Percentiles rank a stretch among this genome's conserved stretches.
Evolutionary conservation across 768 basidiomycete genomes (phyloP).

Genomic region (Suillus clintonianus): DNA sequence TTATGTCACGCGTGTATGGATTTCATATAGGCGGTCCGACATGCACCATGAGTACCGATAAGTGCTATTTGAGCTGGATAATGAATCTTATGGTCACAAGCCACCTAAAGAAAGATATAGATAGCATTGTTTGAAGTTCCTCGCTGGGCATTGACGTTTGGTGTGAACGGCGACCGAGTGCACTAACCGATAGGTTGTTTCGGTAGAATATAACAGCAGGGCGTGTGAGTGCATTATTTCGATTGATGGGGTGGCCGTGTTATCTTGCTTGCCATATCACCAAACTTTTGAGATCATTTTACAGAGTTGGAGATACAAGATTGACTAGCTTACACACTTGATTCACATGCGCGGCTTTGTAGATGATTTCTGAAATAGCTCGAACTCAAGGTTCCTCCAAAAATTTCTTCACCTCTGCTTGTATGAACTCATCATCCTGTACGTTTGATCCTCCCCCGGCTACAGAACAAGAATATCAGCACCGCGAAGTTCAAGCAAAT

Average conservation of each 20-base stretch:
- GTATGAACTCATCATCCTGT: conserved; percentile 45
- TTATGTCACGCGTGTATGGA: not conserved
- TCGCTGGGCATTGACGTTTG: not conserved
- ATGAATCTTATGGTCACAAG: not conserved
- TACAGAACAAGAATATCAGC: conserved; percentile 13
- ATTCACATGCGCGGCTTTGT: not conserved
- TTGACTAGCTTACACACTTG: not conserved
- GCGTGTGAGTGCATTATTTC: not conserved
- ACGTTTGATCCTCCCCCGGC: conserved; percentile 46
- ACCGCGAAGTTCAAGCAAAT: not conserved
- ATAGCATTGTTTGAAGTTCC: not conserved
- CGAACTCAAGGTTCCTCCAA: conserved; percentile 34
- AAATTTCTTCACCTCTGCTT: conserved; percentile 45
- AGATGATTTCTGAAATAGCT: not conserved
- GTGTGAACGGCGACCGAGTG: not conserved
- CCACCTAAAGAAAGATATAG: not conserved
- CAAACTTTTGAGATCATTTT: not conserved
- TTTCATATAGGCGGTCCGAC: not conserved
- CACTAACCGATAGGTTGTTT: not conserved
- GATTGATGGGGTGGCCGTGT: not conserved
- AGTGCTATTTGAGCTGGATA: not conserved
- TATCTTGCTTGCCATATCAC: not conserved
- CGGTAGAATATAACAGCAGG: not conserved
- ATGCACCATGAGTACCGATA: not conserved
- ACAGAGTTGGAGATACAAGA: not conserved